These are phyloP conservation scores for Aegilops bicornis DNA, from an alignment of 176 grass and related monocot species.

Conservation along the genomic window DNA sequence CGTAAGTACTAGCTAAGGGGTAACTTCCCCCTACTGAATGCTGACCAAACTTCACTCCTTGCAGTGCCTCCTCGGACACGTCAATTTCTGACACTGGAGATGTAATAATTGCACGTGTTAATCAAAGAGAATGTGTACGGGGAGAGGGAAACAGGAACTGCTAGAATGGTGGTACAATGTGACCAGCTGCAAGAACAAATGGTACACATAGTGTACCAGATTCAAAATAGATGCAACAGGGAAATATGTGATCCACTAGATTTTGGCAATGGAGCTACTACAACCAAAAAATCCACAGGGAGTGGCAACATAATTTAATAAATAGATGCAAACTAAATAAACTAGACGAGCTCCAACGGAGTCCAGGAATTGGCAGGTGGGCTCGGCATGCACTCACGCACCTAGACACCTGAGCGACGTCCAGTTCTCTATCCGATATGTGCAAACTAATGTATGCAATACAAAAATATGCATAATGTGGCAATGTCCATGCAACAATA, in stretches of 20 bases:
- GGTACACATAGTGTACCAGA: background rate
- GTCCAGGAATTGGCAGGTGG: too few relatives aligned
- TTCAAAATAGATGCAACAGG: background rate
- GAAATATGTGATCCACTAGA: background rate
- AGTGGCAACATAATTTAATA: background rate
- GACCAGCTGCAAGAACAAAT: background rate
- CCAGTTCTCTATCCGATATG: background rate
- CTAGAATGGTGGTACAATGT: background rate
- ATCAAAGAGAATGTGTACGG: background rate
- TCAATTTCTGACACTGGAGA: conserved; percentile 62
- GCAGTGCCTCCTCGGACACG: conserved; percentile 42
- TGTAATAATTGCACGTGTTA: conserved; percentile 17
- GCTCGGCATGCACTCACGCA: background rate
- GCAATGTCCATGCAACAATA: background rate
- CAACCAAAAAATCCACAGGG: background rate
- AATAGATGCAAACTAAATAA: background rate
- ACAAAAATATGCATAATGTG: background rate
- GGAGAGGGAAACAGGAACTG: background rate
- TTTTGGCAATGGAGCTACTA: background rate
- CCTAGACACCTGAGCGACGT: background rate
- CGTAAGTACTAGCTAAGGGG: conserved; percentile 63
- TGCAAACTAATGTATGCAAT: background rate
- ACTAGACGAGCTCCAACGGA: too few relatives aligned
- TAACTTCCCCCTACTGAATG: conserved; percentile 37
- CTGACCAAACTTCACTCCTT: conserved; percentile 38